phyloP scores from a whole-genome alignment of 768 basidiomycete species.

The Boletellus ananas region DNA sequence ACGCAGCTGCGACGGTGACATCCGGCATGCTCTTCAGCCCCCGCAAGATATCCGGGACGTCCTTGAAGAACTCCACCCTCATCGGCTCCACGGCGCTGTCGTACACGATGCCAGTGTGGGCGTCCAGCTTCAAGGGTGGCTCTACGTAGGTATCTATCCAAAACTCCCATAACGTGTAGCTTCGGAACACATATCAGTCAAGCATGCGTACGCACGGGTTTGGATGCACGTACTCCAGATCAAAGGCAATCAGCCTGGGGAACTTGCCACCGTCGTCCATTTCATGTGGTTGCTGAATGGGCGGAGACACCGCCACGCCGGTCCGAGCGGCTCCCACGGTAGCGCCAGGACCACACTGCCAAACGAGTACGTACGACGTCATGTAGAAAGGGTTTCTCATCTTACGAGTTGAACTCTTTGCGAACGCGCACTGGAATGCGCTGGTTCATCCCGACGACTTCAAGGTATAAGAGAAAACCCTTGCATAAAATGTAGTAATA shows the following conservation, averaged over 20 bases:
- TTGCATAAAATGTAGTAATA: no score
- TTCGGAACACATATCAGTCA: conserved; percentile 25
- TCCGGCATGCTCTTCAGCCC: conserved; percentile 42
- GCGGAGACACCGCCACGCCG: no score
- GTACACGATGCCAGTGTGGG: conserved; percentile 16
- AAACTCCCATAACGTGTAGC: conserved; percentile 83
- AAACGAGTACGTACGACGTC: no score
- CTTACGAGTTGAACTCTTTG: no score
- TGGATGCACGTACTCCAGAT: conserved; percentile 60
- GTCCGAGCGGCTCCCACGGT: no score
- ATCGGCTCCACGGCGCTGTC: conserved; percentile 20
- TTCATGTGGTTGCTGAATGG: no score
- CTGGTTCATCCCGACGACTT: no score
- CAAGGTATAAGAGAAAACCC: no score
- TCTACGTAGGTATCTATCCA: conserved; percentile 82
- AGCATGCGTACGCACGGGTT: background rate
- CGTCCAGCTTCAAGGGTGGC: conserved; percentile 51
- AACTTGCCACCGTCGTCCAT: conserved; percentile 29
- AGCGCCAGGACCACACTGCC: no score
- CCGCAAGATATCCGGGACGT: conserved; percentile 73
- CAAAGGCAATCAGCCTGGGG: conserved; percentile 73
- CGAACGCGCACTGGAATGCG: no score
- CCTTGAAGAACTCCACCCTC: conserved; percentile 65
- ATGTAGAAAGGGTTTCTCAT: no score
- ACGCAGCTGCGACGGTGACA: conserved; percentile 66